These are phyloP conservation scores for Colletotrichum lentis DNA, from an alignment of 2,329 filamentous ascomycete species.

Conservation along the genomic window DNA sequence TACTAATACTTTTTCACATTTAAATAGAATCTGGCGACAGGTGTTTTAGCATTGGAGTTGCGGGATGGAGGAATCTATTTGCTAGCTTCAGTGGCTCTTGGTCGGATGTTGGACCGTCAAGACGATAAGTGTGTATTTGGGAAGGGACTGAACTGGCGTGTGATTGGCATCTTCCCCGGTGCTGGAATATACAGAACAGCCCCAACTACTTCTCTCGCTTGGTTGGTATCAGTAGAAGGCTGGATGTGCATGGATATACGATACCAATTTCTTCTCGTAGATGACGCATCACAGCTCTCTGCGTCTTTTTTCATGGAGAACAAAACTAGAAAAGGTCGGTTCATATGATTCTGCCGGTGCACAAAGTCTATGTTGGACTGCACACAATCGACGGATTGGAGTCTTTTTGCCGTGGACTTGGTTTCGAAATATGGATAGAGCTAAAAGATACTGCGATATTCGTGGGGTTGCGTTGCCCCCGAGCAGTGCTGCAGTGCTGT, in stretches of 20 bases:
- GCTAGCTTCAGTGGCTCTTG: not conserved
- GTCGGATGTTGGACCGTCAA: not conserved
- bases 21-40: not conserved
- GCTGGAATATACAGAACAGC: conserved; percentile 14
- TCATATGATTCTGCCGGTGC: too few relatives aligned
- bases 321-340: too few relatives aligned
- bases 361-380: too few relatives aligned
- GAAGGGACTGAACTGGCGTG: not conserved
- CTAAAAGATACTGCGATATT: too few relatives aligned
- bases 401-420: too few relatives aligned
- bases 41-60: conserved; percentile 31
- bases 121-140: not conserved
- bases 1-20: not conserved
- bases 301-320: too few relatives aligned
- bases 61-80: not conserved
- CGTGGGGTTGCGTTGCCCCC: too few relatives aligned
- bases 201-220: not conserved
- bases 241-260: not conserved
- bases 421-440: too few relatives aligned
- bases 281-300: not conserved
- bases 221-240: not conserved
- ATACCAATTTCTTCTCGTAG: conserved; percentile 12
- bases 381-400: too few relatives aligned
- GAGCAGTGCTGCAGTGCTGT: too few relatives aligned
- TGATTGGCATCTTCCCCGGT: not conserved